Conservation (phyloP, 2,329 filamentous ascomycete genomes). For the Ceratocystis albifundus region DNA sequence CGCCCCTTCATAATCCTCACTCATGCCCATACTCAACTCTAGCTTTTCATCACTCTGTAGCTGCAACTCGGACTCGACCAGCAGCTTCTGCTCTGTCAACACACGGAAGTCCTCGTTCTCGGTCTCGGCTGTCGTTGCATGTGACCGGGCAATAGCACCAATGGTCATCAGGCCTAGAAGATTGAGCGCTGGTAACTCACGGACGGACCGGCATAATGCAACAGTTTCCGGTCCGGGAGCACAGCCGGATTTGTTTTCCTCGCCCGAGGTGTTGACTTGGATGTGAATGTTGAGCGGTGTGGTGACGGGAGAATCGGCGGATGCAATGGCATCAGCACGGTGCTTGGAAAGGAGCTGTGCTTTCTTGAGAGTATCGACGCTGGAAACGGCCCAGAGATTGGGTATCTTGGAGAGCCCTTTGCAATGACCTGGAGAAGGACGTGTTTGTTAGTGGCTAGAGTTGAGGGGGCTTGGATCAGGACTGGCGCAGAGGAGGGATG, state of each 20-base stretch:
- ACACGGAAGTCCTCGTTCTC: conserved; percentile 82
- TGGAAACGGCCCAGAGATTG: conserved; percentile 85
- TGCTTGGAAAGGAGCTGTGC: conserved; percentile 69
- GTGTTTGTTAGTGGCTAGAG: conserved; percentile 14
- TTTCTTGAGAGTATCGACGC: conserved; percentile 80
- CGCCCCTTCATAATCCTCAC: conserved; percentile 85
- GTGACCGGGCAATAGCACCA: conserved; percentile 78
- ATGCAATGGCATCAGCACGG: conserved; percentile 46
- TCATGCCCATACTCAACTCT: conserved; percentile 98
- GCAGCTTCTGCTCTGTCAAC: conserved; percentile 58
- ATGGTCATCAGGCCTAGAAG: conserved; percentile 93
- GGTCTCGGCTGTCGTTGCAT: conserved; percentile 58
- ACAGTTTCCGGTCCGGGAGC: conserved; percentile 51
- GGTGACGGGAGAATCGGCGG: conserved; percentile 31
- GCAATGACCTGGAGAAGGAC: conserved; percentile 60
- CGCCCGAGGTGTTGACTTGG: conserved; percentile 90
- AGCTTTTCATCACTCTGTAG: conserved; percentile 38
- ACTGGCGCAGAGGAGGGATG: conserved; percentile 13
- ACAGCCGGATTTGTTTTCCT: conserved; percentile 73
- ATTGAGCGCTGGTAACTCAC: conserved; percentile 59
- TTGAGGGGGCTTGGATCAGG: background rate
- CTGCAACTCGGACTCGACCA: conserved; percentile 45
- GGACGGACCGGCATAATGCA: conserved; percentile 58
- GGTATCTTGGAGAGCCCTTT: conserved; percentile 73
- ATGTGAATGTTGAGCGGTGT: conserved; percentile 59